Base-by-base conservation (phyloP, 2,329 filamentous ascomycete genomes). In the Colletotrichum navitas region DNA sequence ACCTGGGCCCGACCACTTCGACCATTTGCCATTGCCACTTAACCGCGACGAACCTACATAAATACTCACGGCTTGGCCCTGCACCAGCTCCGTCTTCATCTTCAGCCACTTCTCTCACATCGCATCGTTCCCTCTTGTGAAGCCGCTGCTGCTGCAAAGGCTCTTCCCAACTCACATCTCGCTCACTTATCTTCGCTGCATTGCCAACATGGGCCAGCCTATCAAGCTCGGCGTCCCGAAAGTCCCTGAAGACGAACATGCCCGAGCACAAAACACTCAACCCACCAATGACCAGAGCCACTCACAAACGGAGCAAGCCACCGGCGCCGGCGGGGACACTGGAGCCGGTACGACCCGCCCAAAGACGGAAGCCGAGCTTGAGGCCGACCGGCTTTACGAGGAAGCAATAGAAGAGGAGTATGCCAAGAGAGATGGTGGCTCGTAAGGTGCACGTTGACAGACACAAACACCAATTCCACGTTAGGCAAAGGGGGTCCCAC, bases 351-450 rank as follows among this genome's bases (percentile, higher is more conserved):
- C 77, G 6, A 85, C 83, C 16, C 76, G 85, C 67, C 78, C 81
- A 49, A 87, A 87, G 81, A 87, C 85, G 0, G 83, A 84, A 59
- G 84, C 79, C 3, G 85, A 88, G 78, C 73, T 82, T 68, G 84
- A 86, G 74, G 86, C 86, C 1, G 86, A 88, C 74, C 77, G 82
- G 32, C 67, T 82, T 51, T 88, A 88, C 63, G 85, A 87, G 71
- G 86, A 87, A 78, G 78, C 80, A 5, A 87, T 88, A 77, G 86
- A 88, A 80, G 86, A 88, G 54, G 86, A 88, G 78, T 88, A 88
- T 73, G 86, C 86, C 55, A 88, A 87, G 81, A 78, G 85, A 47
- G 86, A 88, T 63, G 86, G 86, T 8, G 86, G 86, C 36, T 81
- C 85, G 21, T 87, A 71, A 72, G 36, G 18, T 6, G 49, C 29